Evolutionary conservation across 1,284 basidiomycete species (phyloP).

Genomic region (Pascua sp.): DNA sequence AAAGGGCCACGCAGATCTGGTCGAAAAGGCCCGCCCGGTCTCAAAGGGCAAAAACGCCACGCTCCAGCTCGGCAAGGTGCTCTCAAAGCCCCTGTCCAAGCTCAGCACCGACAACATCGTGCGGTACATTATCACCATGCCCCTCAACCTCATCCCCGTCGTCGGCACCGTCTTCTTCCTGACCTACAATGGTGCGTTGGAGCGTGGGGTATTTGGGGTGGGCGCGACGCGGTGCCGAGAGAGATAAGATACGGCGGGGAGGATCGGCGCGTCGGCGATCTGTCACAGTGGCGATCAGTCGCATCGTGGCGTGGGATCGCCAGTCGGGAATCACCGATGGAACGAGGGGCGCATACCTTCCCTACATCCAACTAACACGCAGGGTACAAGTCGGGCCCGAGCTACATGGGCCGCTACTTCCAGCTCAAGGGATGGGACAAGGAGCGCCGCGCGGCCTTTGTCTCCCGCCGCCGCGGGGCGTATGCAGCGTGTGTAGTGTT

Average conservation of each 20-base stretch:
- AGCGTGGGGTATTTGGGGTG: too few relatives aligned
- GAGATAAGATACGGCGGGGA: neutral
- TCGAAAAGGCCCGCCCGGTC: constrained; percentile 47
- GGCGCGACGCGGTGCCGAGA: neutral
- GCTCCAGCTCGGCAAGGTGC: constrained; percentile 44
- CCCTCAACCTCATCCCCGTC: constrained; percentile 62
- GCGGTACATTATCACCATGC: constrained; percentile 49
- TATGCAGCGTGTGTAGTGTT: constrained; percentile 53
- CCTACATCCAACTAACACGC: neutral
- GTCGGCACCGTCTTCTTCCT: constrained; percentile 64
- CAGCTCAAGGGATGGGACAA: constrained; percentile 59
- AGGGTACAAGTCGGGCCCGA: constrained; percentile 57
- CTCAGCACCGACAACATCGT: constrained; percentile 45
- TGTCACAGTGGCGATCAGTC: too few relatives aligned
- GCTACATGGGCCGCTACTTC: constrained; percentile 65
- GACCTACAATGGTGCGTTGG: constrained; percentile 40
- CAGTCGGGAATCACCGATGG: too few relatives aligned
- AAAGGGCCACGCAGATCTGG: constrained; percentile 47
- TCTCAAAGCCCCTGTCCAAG: constrained; percentile 45
- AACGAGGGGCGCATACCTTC: neutral
- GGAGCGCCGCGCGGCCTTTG: constrained; percentile 44
- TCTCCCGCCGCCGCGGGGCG: constrained; percentile 52
- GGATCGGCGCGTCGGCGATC: too few relatives aligned
- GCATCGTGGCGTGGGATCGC: neutral
- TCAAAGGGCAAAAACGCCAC: constrained; percentile 27